Percentiles rank a stretch among this genome's conserved stretches.
Evolutionary conservation across 2,329 filamentous ascomycete species (phyloP).

Genomic region (Fusarium sp.): DNA sequence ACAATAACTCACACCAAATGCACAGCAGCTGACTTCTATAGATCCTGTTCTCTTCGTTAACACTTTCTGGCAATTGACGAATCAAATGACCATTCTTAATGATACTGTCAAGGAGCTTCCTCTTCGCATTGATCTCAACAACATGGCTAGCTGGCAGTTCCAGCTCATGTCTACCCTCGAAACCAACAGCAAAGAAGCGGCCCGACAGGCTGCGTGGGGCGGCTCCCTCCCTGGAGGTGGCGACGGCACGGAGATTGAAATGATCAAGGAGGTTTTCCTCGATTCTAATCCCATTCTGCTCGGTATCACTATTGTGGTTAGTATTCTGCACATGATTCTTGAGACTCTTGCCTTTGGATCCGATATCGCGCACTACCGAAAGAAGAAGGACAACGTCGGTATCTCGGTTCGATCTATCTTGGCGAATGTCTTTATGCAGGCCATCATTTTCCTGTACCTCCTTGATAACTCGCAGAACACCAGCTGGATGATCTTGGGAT

Average conservation of each 20-base stretch:
- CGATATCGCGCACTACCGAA: conserved; percentile 97
- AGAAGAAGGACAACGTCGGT: conserved; percentile 99
- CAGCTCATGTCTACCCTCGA: conserved; percentile 86
- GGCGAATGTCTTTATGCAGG: conserved; percentile 97
- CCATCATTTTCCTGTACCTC: conserved; percentile 94
- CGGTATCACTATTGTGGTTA: conserved; percentile 84
- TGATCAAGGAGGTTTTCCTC: conserved; percentile 94
- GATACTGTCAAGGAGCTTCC: conserved; percentile 86
- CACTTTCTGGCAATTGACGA: conserved; percentile 95
- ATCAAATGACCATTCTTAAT: conserved; percentile 92
- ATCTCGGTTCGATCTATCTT: conserved; percentile 96
- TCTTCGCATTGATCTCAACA: conserved; percentile 84
- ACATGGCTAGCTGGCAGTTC: conserved; percentile 90
- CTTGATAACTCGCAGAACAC: conserved; percentile 98
- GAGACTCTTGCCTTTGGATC: conserved; percentile 97
- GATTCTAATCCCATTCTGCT: conserved; percentile 95
- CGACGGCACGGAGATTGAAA: conserved; percentile 93
- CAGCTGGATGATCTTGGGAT: conserved; percentile 97
- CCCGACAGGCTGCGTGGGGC: conserved; percentile 80
- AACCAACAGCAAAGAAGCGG: conserved; percentile 84
- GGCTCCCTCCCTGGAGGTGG: conserved; percentile 78
- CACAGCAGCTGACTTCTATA: conserved; percentile 42
- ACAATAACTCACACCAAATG: no score
- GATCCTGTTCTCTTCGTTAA: conserved; percentile 90
- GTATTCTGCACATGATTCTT: conserved; percentile 91